A percentile compares a stretch with the other conserved stretches of the same genome.
phyloP scores from a whole-genome alignment of 352 stramenopile species.

The Globisporangium ultimum region DNA sequence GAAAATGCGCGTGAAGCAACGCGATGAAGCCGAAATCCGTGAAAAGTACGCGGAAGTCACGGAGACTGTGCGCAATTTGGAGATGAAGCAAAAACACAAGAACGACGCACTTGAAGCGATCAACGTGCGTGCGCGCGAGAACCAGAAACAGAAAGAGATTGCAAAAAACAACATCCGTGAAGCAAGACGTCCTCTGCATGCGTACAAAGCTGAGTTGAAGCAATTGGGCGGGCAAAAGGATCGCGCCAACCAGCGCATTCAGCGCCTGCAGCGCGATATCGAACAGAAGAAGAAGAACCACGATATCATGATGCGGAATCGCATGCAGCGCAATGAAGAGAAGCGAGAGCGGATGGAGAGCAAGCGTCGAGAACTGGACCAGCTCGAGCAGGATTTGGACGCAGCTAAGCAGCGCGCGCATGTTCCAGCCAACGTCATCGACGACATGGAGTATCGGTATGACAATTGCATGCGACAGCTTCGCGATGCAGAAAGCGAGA shows the following conservation, averaged over 20 bases:
- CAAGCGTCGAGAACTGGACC: conserved; percentile 39
- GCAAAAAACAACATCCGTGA: conserved; percentile 64
- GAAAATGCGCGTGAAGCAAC: conserved; percentile 55
- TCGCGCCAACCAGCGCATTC: conserved; percentile 44
- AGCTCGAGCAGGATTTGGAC: conserved; percentile 38
- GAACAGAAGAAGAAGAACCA: conserved; percentile 51
- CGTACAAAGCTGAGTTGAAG: conserved; percentile 66
- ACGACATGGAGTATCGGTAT: conserved; percentile 57
- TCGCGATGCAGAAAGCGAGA: conserved; percentile 53
- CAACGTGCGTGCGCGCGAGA: conserved; percentile 32
- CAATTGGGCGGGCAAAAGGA: conserved; percentile 47
- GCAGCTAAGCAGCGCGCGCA: conserved; percentile 30
- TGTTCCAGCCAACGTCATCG: conserved; percentile 26
- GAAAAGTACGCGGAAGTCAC: conserved; percentile 45
- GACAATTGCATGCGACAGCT: conserved; percentile 53
- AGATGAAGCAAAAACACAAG: conserved; percentile 59
- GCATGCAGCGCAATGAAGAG: conserved; percentile 52
- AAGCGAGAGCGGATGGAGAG: conserved; percentile 54
- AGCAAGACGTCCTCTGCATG: conserved; percentile 55
- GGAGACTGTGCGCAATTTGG: conserved; percentile 41
- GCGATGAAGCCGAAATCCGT: conserved; percentile 30
- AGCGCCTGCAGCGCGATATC: conserved; percentile 47
- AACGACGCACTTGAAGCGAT: conserved; percentile 62
- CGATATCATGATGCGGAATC: conserved; percentile 51
- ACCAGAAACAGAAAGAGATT: conserved; percentile 43